Evolutionary conservation across 2,329 filamentous ascomycete species (phyloP).

Genomic region (Talaromyces sp.): DNA sequence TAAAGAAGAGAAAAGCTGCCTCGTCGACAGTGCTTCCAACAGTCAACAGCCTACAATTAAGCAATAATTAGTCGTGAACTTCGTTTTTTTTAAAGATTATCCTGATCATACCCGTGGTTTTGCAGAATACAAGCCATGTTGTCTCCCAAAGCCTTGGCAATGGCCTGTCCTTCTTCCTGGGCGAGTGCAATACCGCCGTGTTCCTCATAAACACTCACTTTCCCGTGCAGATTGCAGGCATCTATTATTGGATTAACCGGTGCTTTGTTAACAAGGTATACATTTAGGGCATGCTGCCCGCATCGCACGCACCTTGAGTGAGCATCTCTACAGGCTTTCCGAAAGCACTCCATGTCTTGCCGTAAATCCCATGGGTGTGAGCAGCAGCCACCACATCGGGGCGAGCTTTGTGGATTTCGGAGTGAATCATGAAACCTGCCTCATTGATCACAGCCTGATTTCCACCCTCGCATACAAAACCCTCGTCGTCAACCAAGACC

Average conservation of each 20-base stretch:
- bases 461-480: slow-evolving; percentile 37
- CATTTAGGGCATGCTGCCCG: slow-evolving; percentile 36
- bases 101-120: slow-evolving; percentile 32
- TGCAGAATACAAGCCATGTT: slow-evolving; percentile 39
- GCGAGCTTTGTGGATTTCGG: slow-evolving; percentile 55
- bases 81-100: neutral
- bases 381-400: slow-evolving; percentile 57
- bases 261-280: slow-evolving; percentile 13
- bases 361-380: slow-evolving; percentile 56
- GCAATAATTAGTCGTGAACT: slow-evolving; percentile 16
- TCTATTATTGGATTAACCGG: slow-evolving; percentile 17
- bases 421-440: slow-evolving; percentile 58
- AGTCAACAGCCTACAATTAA: slow-evolving; percentile 29
- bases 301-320: slow-evolving; percentile 55
- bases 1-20: slow-evolving; percentile 35
- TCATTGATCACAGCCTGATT: slow-evolving; percentile 36
- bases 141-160: slow-evolving; percentile 35
- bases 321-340: slow-evolving; percentile 57
- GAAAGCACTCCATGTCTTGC: slow-evolving; percentile 59
- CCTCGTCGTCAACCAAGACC: slow-evolving; percentile 36
- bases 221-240: slow-evolving; percentile 36
- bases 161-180: slow-evolving; percentile 35
- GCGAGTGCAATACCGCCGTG: slow-evolving; percentile 39
- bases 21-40: slow-evolving; percentile 39
- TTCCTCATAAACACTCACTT: slow-evolving; percentile 33